Evolutionary conservation across 164 flowering plant species (phyloP).

Genomic region (Stephania cephalantha): DNA sequence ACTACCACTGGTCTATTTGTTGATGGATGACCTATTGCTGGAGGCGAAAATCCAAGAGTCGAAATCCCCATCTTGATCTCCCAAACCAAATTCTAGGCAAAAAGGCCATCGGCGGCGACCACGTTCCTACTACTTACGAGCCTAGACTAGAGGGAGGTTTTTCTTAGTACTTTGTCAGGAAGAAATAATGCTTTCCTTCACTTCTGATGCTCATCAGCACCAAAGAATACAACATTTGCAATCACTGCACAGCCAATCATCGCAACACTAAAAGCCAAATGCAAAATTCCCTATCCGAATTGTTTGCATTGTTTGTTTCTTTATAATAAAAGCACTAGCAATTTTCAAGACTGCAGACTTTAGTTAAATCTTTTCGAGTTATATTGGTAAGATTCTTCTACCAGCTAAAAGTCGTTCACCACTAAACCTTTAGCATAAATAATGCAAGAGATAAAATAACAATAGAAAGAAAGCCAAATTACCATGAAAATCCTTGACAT

Average conservation of each 20-base stretch:
- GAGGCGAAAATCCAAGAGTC: too few species aligned
- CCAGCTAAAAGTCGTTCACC: background rate
- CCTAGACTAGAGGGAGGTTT: background rate
- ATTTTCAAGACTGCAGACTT: background rate
- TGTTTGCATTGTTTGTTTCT: background rate
- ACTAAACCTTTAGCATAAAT: background rate
- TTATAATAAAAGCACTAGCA: background rate
- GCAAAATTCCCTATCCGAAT: background rate
- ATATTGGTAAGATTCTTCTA: background rate
- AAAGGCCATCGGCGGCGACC: too few species aligned
- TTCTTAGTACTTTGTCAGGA: background rate
- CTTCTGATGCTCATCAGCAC: background rate
- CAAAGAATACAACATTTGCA: background rate
- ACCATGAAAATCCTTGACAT: background rate
- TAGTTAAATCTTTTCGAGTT: background rate
- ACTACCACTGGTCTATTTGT: too few species aligned
- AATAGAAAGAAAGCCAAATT: conserved; percentile 2
- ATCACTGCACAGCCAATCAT: background rate
- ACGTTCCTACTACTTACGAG: too few species aligned
- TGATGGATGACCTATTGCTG: too few species aligned
- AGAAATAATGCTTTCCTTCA: background rate
- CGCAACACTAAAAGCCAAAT: background rate
- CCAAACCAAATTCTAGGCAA: too few species aligned
- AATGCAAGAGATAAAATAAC: background rate
- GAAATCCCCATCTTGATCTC: too few species aligned